A percentile compares a stretch with the other conserved stretches of the same genome.
Evolutionary conservation across 129 eudicot species (phyloP).

Genomic region (Logfia minima): DNA sequence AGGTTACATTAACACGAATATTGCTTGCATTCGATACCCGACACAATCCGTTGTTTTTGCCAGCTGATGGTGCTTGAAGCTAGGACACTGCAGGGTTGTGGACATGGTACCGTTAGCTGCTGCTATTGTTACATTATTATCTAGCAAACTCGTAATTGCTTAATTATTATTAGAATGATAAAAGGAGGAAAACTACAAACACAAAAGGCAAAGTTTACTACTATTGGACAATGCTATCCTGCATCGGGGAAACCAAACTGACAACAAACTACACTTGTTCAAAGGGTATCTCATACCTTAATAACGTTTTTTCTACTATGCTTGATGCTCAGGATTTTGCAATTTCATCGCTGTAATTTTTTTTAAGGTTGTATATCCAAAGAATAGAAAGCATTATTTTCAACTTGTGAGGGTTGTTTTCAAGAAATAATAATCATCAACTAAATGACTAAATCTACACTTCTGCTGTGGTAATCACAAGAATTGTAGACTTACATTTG

Average conservation of each 20-base stretch:
- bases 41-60: slow-evolving; percentile 16
- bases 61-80: slow-evolving; percentile 31
- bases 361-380: background rate
- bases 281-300: background rate
- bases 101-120: background rate
- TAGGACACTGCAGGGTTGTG: background rate
- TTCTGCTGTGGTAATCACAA: background rate
- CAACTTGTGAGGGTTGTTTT: background rate
- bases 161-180: background rate
- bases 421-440: background rate
- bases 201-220: slow-evolving; percentile 5
- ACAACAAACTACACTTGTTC: background rate
- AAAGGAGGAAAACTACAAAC: slow-evolving; percentile 13
- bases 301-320: background rate
- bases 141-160: background rate
- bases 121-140: background rate
- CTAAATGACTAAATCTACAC: background rate
- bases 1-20: background rate
- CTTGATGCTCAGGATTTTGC: background rate
- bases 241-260: slow-evolving; percentile 29
- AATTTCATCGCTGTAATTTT: background rate
- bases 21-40: slow-evolving; percentile 2
- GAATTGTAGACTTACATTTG: background rate
- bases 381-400: background rate
- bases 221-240: slow-evolving; percentile 29